Conservation (phyloP, 768 basidiomycete genomes). For the Lanmaoa rubissima region DNA sequence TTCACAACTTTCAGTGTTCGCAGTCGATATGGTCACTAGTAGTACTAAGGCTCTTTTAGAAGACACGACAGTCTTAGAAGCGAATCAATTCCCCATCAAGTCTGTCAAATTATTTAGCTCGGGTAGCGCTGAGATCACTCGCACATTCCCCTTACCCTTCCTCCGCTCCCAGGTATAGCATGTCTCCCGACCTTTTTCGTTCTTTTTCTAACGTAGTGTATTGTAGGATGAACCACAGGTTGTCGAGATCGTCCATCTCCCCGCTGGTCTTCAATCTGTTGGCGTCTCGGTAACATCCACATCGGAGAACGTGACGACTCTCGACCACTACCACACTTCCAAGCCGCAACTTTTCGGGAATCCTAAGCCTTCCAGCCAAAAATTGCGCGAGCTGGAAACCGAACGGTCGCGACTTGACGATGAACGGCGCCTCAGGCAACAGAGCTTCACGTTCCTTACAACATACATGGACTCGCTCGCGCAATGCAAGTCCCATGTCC, state of each 20-base stretch:
- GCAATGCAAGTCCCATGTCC: constrained; percentile 12
- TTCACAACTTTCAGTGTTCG: not conserved
- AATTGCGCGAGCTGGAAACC: constrained; percentile 4
- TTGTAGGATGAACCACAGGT: constrained; percentile 14
- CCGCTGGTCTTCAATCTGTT: constrained; percentile 1
- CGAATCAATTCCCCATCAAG: constrained; percentile 14
- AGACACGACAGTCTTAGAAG: constrained; percentile 6
- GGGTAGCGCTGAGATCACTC: constrained; percentile 16
- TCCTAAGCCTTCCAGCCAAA: not conserved
- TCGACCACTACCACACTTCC: constrained; percentile 12
- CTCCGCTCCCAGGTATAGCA: constrained; percentile 5
- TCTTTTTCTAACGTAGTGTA: not conserved
- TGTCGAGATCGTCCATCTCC: constrained; percentile 18
- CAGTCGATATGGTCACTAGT: constrained; percentile 1
- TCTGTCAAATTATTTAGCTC: constrained; percentile 19
- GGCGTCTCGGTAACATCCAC: constrained; percentile 13
- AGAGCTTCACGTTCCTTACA: constrained; percentile 23
- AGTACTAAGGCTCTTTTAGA: not conserved
- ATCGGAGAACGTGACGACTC: constrained; percentile 10
- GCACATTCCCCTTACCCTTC: constrained; percentile 18
- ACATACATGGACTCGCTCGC: constrained; percentile 30
- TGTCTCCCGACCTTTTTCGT: too few relatives aligned
- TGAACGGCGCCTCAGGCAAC: constrained; percentile 19
- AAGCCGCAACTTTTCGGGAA: not conserved
- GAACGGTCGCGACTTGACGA: constrained; percentile 17